Evolutionary conservation across 768 basidiomycete genomes (phyloP).

Genomic region (Thelephora ganbajun): DNA sequence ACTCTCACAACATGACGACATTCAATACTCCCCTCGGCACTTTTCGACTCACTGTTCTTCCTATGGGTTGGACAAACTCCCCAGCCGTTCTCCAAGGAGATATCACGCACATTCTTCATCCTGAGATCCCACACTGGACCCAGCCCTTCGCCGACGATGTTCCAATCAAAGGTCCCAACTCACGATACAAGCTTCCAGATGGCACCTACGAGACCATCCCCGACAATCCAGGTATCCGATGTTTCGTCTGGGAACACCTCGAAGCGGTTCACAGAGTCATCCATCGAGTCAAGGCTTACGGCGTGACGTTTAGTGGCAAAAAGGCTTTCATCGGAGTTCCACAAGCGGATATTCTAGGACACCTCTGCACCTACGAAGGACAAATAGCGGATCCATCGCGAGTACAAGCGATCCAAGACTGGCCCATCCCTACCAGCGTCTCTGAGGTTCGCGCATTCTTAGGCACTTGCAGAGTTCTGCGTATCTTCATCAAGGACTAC

Average conservation of each 20-base stretch:
- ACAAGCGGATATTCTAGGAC: slow-evolving; percentile 20
- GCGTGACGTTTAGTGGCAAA: slow-evolving; percentile 12
- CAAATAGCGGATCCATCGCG: slow-evolving; percentile 14
- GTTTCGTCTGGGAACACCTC: slow-evolving; percentile 25
- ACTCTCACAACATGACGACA: not conserved
- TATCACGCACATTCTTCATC: no score
- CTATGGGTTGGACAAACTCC: slow-evolving; percentile 12
- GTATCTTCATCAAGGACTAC: slow-evolving; percentile 12
- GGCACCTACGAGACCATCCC: slow-evolving; percentile 10
- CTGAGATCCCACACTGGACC: slow-evolving; percentile 5
- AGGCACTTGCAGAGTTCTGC: slow-evolving; percentile 9
- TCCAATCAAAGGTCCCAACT: slow-evolving; percentile 7
- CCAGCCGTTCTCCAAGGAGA: slow-evolving; percentile 4
- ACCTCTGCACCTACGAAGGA: slow-evolving; percentile 23
- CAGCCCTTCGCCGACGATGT: slow-evolving; percentile 11
- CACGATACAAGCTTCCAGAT: slow-evolving; percentile 4
- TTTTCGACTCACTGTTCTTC: not conserved
- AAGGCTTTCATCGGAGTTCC: slow-evolving; percentile 4
- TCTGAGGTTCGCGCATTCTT: slow-evolving; percentile 15
- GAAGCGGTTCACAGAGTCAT: slow-evolving; percentile 21
- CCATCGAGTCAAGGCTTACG: slow-evolving; percentile 14
- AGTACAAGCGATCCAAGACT: slow-evolving; percentile 14
- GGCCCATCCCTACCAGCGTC: slow-evolving; percentile 9
- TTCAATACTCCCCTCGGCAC: not conserved
- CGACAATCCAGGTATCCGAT: slow-evolving; percentile 16